Conservation (phyloP, 352 stramenopile genomes). For the Phytophthora foliorum region DNA sequence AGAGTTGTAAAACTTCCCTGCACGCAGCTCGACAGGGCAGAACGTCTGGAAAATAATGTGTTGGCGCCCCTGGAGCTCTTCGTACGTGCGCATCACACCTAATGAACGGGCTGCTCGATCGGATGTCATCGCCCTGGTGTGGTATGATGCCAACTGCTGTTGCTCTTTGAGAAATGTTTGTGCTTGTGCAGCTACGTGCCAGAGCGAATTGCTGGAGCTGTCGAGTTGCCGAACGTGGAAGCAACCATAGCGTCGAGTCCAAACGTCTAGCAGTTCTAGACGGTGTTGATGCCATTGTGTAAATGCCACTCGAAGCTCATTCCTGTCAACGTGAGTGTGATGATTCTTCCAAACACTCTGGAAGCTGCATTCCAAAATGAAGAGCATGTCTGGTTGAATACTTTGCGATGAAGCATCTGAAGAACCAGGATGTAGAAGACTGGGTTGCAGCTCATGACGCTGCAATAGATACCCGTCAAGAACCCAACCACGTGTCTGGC, state of each 20-base stretch:
- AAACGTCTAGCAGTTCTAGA: constrained; percentile 58
- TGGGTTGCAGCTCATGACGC: constrained; percentile 41
- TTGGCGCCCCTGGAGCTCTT: constrained; percentile 33
- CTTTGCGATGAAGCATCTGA: constrained; percentile 7
- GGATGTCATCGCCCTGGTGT: constrained; percentile 28
- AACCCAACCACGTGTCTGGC: constrained; percentile 66
- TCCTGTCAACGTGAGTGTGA: neutral
- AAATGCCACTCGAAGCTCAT: constrained; percentile 38
- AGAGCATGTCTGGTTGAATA: constrained; percentile 60
- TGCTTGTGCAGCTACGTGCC: constrained; percentile 47
- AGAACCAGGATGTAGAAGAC: constrained; percentile 16
- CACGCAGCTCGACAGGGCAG: constrained; percentile 68
- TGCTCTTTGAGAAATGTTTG: constrained; percentile 42
- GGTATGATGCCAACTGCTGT: constrained; percentile 40
- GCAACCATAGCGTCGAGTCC: constrained; percentile 54
- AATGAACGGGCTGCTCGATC: constrained; percentile 26
- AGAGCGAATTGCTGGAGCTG: constrained; percentile 49
- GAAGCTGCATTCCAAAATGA: constrained; percentile 57
- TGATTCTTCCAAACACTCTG: constrained; percentile 37
- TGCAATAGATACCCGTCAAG: constrained; percentile 64
- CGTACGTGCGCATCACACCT: constrained; percentile 43
- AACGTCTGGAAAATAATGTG: constrained; percentile 58
- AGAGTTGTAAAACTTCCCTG: constrained; percentile 44
- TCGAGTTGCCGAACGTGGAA: constrained; percentile 63
- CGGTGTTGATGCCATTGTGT: constrained; percentile 53